Conservation (phyloP, 1,284 basidiomycete species). For the Irpex sp. region DNA sequence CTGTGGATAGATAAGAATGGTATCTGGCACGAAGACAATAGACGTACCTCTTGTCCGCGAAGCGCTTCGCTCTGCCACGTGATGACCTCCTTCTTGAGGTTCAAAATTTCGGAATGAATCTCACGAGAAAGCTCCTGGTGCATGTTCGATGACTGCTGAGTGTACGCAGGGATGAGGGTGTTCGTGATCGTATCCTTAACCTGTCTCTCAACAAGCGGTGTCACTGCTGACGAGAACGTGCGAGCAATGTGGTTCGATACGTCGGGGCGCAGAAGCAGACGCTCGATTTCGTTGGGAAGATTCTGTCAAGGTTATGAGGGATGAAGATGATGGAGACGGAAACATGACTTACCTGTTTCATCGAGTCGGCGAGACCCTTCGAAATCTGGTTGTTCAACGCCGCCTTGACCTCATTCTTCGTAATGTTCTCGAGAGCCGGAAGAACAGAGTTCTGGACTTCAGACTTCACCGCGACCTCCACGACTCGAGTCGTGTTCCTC, state of each 20-base stretch:
- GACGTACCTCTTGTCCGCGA: conserved; percentile 68
- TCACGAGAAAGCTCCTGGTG: conserved; percentile 76
- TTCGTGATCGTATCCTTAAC: conserved; percentile 76
- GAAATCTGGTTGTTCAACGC: conserved; percentile 75
- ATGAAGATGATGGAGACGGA: conserved; percentile 5
- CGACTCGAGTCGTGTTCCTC: conserved; percentile 79
- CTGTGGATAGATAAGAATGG: conserved; percentile 32
- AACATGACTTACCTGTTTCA: conserved; percentile 56
- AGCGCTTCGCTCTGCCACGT: conserved; percentile 75
- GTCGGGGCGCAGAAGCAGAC: conserved; percentile 70
- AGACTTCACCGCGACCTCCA: conserved; percentile 78
- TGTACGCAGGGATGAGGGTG: conserved; percentile 69
- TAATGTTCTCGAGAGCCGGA: conserved; percentile 75
- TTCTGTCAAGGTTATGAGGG: conserved; percentile 38
- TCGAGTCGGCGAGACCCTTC: conserved; percentile 63
- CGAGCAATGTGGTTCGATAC: conserved; percentile 71
- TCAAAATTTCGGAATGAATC: conserved; percentile 68
- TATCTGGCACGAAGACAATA: conserved; percentile 1
- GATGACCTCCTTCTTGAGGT: conserved; percentile 71
- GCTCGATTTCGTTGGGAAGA: conserved; percentile 74
- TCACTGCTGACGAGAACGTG: conserved; percentile 61
- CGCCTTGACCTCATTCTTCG: conserved; percentile 70
- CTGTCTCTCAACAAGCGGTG: conserved; percentile 72
- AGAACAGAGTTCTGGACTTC: conserved; percentile 79
- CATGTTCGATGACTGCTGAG: conserved; percentile 64